phyloP scores from a whole-genome alignment of 2,329 filamentous ascomycete genomes.

The Cercospora sp. region DNA sequence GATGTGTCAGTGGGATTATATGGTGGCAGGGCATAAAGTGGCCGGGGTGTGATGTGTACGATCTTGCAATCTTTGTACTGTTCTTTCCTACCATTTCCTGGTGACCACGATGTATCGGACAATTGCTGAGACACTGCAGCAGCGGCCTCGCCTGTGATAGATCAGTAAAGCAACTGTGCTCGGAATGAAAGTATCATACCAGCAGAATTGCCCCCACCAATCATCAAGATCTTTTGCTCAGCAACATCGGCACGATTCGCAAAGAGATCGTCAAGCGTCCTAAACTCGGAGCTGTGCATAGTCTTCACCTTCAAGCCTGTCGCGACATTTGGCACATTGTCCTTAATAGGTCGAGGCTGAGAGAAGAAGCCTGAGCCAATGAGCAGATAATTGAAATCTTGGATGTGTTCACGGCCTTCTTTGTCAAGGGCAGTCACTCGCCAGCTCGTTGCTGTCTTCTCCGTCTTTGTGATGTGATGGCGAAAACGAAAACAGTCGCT shows the following conservation, averaged over 20 bases:
- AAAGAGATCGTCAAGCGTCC: conserved; percentile 50
- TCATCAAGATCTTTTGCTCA: conserved; percentile 66
- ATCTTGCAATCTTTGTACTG: conserved; percentile 53
- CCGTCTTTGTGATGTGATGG: conserved; percentile 26
- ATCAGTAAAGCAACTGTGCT: not conserved
- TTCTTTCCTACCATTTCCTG: conserved; percentile 35
- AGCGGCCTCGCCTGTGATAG: conserved; percentile 64
- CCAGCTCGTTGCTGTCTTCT: conserved; percentile 23
- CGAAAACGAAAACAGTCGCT: conserved; percentile 51
- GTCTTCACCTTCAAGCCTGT: conserved; percentile 43
- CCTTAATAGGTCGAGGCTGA: conserved; percentile 57
- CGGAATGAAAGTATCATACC: not conserved
- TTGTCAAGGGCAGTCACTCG: conserved; percentile 24
- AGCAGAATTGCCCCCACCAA: conserved; percentile 81
- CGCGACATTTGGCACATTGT: conserved; percentile 41
- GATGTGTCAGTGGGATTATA: conserved; percentile 43
- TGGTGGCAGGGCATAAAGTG: conserved; percentile 69
- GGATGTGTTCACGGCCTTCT: conserved; percentile 21
- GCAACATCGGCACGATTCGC: conserved; percentile 15
- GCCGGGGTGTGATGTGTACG: conserved; percentile 68
- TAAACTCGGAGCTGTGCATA: conserved; percentile 69
- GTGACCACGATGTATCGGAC: conserved; percentile 62
- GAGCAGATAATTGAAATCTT: conserved; percentile 68
- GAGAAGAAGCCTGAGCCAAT: conserved; percentile 78
- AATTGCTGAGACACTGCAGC: conserved; percentile 70